Conservation (phyloP, 179 eudicot genomes). For the Corrigiola litoralis region DNA sequence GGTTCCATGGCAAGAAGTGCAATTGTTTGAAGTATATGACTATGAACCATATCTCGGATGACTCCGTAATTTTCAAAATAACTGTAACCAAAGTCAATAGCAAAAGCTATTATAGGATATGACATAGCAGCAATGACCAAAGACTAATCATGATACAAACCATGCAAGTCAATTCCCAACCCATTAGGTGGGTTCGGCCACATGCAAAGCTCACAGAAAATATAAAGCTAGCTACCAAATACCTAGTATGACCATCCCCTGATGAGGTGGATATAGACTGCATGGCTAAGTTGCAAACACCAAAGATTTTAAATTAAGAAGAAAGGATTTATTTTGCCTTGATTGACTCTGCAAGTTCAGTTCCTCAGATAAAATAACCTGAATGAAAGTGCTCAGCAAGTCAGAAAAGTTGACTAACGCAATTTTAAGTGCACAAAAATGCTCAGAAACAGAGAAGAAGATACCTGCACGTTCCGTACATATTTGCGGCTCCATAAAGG, state of each 20-base stretch:
- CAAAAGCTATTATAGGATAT: neutral
- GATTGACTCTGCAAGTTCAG: slow-evolving; percentile 16
- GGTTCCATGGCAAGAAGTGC: slow-evolving; percentile 37
- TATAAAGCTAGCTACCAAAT: neutral
- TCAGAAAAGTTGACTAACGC: neutral
- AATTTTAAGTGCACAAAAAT: neutral
- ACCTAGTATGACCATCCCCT: no score
- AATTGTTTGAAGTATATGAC: slow-evolving; percentile 28
- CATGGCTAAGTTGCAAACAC: neutral
- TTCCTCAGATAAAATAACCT: slow-evolving; percentile 30
- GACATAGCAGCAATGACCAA: neutral
- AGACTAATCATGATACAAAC: neutral
- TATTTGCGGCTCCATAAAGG: slow-evolving; percentile 29
- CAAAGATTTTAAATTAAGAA: neutral
- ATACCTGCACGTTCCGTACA: slow-evolving; percentile 31
- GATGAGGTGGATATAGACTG: neutral
- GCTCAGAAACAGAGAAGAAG: neutral
- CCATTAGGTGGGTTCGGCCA: neutral
- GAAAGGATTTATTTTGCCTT: slow-evolving; percentile 18
- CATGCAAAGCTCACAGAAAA: neutral
- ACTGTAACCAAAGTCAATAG: neutral
- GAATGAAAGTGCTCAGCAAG: neutral
- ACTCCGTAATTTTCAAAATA: slow-evolving; percentile 28
- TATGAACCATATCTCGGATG: slow-evolving; percentile 25
- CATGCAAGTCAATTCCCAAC: neutral